A percentile compares a stretch with the other conserved stretches of the same genome.
phyloP scores from a whole-genome alignment of 2,329 filamentous ascomycete genomes.

The Endothia cerciana region DNA sequence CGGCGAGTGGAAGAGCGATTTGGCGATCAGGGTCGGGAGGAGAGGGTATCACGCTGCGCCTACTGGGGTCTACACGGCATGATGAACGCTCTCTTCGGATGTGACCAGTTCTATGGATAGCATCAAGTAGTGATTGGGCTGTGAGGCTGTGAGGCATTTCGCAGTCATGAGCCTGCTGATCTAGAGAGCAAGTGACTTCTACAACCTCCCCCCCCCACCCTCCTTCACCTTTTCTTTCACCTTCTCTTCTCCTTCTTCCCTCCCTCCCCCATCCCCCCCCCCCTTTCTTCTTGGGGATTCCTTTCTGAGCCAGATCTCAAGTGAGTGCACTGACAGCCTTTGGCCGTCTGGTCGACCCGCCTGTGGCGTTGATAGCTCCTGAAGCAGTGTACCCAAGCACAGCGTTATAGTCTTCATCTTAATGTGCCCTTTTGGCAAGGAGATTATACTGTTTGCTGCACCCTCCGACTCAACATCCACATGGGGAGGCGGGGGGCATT shows the following conservation, averaged over 20 bases:
- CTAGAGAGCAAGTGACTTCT: not conserved
- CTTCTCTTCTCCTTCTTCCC: not conserved
- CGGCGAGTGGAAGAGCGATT: conserved; percentile 44
- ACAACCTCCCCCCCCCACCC: not conserved
- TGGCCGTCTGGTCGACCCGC: not conserved
- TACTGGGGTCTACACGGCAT: conserved; percentile 48
- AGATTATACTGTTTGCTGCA: too few species aligned
- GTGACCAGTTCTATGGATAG: too few species aligned
- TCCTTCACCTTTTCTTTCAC: not conserved
- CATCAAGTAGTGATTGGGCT: too few species aligned
- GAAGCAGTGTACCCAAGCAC: not conserved
- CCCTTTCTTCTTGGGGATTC: not conserved
- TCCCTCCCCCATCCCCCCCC: not conserved
- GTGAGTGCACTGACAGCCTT: not conserved
- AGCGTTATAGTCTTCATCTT: not conserved
- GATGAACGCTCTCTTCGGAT: too few species aligned
- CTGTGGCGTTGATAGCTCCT: not conserved
- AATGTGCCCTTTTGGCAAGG: not conserved
- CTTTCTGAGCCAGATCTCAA: not conserved
- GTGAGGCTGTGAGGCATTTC: too few species aligned
- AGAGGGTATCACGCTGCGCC: conserved; percentile 49
- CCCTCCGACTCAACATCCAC: too few species aligned
- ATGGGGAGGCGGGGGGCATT: too few species aligned
- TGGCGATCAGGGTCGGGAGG: conserved; percentile 45
- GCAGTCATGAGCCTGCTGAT: too few species aligned